Evolutionary conservation across 2,329 filamentous ascomycete species (phyloP), one percentile per base, ranked within the genome.

Genomic region (Calonectria henricotiae): DNA sequence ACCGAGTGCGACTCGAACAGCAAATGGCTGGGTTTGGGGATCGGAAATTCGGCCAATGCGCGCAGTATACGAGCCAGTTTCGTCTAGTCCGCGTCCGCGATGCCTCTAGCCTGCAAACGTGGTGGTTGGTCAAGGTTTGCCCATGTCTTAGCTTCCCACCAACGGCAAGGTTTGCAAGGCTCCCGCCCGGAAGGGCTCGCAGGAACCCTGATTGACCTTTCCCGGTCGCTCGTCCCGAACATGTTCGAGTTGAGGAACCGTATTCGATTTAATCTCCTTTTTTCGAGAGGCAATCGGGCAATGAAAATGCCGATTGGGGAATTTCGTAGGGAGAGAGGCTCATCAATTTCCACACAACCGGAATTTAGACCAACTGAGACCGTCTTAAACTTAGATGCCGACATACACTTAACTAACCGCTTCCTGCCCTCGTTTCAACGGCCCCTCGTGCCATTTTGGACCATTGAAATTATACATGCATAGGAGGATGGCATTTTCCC

Each of bases 221-320:
- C 51, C 39, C 30, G 15, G 55, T 61, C 39, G 32, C 11, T 43
- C 20, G 17, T 43, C 51, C 32, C 35, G 37, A 55, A 37, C 32
- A 20, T 12, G 37, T 44, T n/a, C 55, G 37, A 32, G 55, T 44
- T 41, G 37, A 61, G 9, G 6, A 43, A 8, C 39, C 39, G 15
- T 32, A 27, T 6, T 32, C 55, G 39, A 61, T 41, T 41, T 32
- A 61, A 61, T 61, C 55, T 43, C 39, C 37, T 61, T 44, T 20
- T 61, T 61, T 43, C 23, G 1, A 55, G 51, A 55, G 51, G 35
- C 20, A 55, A 55, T 55, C 49, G 49, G 30, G 49, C n/a, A 55
- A 55, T 39, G n/a, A 55, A 55, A 55, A 55, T 55, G 32, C 51
- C 51, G 51, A 55, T 55, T 55, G 51, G 51, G 20, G 51, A 58